Conservation (phyloP, 495 filamentous ascomycete species). For the Xylaria flabelliformis region DNA sequence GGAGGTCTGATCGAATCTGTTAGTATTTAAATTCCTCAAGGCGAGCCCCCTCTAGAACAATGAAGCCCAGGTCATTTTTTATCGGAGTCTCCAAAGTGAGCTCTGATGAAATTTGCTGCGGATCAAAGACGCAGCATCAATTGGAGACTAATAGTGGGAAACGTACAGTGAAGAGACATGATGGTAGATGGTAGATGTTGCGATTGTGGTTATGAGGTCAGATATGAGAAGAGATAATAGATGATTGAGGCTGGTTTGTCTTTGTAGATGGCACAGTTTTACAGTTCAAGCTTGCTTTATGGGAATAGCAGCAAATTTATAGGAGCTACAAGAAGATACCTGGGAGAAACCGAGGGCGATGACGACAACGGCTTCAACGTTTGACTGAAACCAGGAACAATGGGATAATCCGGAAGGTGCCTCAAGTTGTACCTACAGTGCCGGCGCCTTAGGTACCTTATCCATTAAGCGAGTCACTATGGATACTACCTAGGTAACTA, state of each 20-base stretch:
- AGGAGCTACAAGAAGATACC: slow-evolving; percentile 10
- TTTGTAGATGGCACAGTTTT: slow-evolving; percentile 22
- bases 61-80: neutral
- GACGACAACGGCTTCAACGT: slow-evolving; percentile 18
- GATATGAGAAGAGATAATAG: neutral
- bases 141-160: neutral
- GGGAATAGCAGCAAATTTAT: slow-evolving; percentile 23
- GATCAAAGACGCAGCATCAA: neutral
- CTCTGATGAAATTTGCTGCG: neutral
- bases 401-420: slow-evolving; percentile 20
- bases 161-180: slow-evolving; percentile 68
- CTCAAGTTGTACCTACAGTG: neutral
- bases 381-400: slow-evolving; percentile 21
- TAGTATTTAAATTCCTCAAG: slow-evolving; percentile 28
- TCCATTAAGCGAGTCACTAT: neutral
- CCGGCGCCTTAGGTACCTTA: too few species aligned
- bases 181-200: slow-evolving; percentile 44
- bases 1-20: slow-evolving; percentile 69
- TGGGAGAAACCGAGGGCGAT: slow-evolving; percentile 10
- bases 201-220: slow-evolving; percentile 23
- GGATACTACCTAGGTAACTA: neutral
- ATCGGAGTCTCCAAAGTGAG: neutral
- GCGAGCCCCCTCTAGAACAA: neutral
- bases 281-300: neutral
- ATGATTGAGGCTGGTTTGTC: slow-evolving; percentile 4